Conservation (phyloP, 78 protist species). For the Blattamonas nauphoetae region DNA sequence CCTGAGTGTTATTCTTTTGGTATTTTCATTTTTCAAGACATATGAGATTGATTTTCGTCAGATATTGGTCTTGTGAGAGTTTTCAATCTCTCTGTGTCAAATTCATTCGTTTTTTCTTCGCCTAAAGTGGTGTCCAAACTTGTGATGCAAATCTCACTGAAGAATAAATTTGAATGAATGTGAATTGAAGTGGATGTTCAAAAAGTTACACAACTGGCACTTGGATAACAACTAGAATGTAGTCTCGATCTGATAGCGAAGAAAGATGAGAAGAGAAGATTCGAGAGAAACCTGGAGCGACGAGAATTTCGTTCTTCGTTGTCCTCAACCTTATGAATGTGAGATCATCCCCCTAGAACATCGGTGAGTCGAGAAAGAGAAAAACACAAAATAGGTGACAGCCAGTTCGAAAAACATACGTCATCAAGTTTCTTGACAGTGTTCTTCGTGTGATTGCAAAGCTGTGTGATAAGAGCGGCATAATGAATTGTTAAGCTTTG, state of each 20-base stretch:
- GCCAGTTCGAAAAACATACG: neutral
- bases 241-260: slow-evolving; percentile 25
- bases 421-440: slow-evolving; percentile 27
- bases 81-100: too few relatives aligned
- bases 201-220: slow-evolving; percentile 23
- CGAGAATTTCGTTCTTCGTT: slow-evolving; percentile 67
- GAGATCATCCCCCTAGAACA: slow-evolving; percentile 34
- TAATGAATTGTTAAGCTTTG: slow-evolving; percentile 28
- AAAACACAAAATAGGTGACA: neutral
- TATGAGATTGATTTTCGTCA: too few relatives aligned
- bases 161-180: neutral
- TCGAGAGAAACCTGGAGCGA: slow-evolving; percentile 38
- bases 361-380: neutral
- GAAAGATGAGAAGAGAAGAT: neutral
- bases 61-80: too few relatives aligned
- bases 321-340: slow-evolving; percentile 63
- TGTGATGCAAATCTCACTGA: too few relatives aligned
- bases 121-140: too few relatives aligned
- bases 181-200: neutral
- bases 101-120: too few relatives aligned
- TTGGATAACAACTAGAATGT: slow-evolving; percentile 36
- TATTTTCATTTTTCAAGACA: too few relatives aligned
- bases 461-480: slow-evolving; percentile 44
- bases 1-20: too few relatives aligned
- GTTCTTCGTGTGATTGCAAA: slow-evolving; percentile 39